Base-by-base conservation (phyloP, 805 yeast genomes). In the Metschnikowia lachancei region DNA sequence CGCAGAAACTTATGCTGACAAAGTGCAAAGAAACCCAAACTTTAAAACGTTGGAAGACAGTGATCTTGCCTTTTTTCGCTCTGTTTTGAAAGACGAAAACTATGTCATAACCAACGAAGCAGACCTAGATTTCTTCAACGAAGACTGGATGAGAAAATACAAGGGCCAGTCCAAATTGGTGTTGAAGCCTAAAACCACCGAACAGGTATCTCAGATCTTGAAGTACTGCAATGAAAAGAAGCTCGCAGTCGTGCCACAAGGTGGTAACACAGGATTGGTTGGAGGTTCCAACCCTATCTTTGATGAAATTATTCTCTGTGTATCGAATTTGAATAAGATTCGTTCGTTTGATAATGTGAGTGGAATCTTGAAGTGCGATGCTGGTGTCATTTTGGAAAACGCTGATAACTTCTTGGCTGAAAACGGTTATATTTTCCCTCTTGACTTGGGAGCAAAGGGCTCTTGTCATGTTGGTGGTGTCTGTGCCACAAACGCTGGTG, bases 401-500 rank as follows among this genome's bases (percentile, higher is more conserved):
- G 96, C 96, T 11, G 97, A 91, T 67, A 75, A 75, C 45, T 88
- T 62, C 59, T 68, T 91, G 45, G 82, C 85, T 14, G 94, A 88
- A 47, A 70, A 80, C n/a, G 96, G 94, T 3, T 85, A 85, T 67
- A 87, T 91, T 45, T 91, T 90, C 76, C 98, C 98, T 22, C 73
- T 91, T 42, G 98, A 91, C 63, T 71, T 91, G 51, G 98, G 98
- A 47, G 97, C 98, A 32, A 91, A 91, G 69, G 98, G 98, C 12
- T 88, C 97, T 1, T 92, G 97, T 63, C 96, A 88, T 57, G 83
- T 92, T 51, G 97, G 97, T 56, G 98, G 97, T 54, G 87, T 83
- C 44, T 92, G 89, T 36, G 96, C 97, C 16, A 89, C 97, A 16
- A 92, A 92, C 63, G 98, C 98, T 4, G 98, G 98, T 61, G 98